Percentiles rank a stretch among this genome's conserved stretches.
These are phyloP conservation scores for Mycena floridula DNA, from an alignment of 768 basidiomycete genomes.

Conservation along the genomic window DNA sequence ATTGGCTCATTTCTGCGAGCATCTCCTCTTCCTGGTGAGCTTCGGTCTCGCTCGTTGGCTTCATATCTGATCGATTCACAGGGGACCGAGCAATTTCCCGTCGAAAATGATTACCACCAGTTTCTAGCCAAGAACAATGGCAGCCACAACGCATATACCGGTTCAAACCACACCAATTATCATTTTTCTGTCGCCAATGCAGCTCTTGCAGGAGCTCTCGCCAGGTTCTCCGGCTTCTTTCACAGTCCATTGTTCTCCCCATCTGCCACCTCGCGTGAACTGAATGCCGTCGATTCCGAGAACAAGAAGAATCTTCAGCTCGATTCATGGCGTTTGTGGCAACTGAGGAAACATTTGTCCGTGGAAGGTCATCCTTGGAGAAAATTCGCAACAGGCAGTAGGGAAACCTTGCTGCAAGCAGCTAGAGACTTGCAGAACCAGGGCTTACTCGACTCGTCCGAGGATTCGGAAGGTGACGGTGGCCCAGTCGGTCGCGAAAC, in stretches of 20 bases:
- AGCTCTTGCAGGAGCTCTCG: slow-evolving; percentile 62
- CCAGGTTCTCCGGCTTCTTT: slow-evolving; percentile 83
- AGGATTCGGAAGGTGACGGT: slow-evolving; percentile 60
- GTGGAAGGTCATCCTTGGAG: slow-evolving; percentile 77
- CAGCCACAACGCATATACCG: slow-evolving; percentile 86
- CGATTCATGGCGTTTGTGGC: slow-evolving; percentile 92
- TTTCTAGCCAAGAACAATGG: slow-evolving; percentile 81
- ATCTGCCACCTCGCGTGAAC: slow-evolving; percentile 81
- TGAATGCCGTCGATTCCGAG: slow-evolving; percentile 95
- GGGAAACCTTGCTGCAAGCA: slow-evolving; percentile 60
- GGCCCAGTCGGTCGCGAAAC: slow-evolving; percentile 76
- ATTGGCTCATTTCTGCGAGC: slow-evolving; percentile 93
- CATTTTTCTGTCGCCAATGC: slow-evolving; percentile 66
- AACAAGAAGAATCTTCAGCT: slow-evolving; percentile 93
- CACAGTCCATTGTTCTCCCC: slow-evolving; percentile 86
- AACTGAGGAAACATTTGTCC: slow-evolving; percentile 84
- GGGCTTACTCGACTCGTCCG: slow-evolving; percentile 26
- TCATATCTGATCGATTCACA: slow-evolving; percentile 17
- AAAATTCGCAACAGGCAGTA: slow-evolving; percentile 92
- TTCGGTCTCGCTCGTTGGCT: slow-evolving; percentile 4
- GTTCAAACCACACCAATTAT: slow-evolving; percentile 88
- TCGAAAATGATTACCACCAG: slow-evolving; percentile 94
- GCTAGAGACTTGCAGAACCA: slow-evolving; percentile 51
- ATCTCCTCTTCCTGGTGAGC: slow-evolving; percentile 89
- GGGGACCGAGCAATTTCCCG: slow-evolving; percentile 81